Conservation (phyloP, 257 asterid genomes). For the Rehmannia glutinosa region DNA sequence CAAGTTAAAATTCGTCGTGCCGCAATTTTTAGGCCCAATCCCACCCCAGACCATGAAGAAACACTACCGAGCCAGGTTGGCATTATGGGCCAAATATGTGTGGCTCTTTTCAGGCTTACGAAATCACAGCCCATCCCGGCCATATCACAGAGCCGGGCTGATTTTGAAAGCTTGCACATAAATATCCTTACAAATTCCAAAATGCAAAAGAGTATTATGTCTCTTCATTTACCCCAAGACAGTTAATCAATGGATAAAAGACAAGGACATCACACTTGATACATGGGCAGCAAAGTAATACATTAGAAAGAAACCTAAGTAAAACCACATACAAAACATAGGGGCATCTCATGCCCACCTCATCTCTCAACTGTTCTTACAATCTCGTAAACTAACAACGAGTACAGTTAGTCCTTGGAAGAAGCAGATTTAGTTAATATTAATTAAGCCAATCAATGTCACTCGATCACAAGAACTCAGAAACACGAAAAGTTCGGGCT, state of each 20-base stretch:
- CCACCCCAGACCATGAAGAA: too few relatives aligned
- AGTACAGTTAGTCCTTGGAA: background rate
- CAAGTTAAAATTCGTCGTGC: too few relatives aligned
- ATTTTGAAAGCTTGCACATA: too few relatives aligned
- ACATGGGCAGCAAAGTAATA: background rate
- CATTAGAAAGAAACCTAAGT: background rate
- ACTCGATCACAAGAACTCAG: background rate
- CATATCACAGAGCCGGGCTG: too few relatives aligned
- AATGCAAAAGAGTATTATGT: too few relatives aligned
- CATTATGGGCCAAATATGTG: too few relatives aligned
- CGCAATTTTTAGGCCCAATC: too few relatives aligned
- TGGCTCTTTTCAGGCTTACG: too few relatives aligned
- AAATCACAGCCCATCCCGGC: too few relatives aligned
- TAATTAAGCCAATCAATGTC: background rate
- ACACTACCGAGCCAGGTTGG: too few relatives aligned
- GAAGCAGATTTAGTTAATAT: background rate
- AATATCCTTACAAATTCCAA: too few relatives aligned
- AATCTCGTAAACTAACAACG: background rate
- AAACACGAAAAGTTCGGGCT: background rate
- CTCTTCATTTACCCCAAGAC: background rate
- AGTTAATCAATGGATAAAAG: too few relatives aligned
- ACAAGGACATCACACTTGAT: background rate
- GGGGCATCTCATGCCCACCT: background rate
- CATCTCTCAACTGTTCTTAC: background rate
- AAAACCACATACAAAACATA: background rate